Percentiles rank a stretch among this genome's conserved stretches.
phyloP scores from a whole-genome alignment of 1,284 basidiomycete genomes.

The Malassezia sp. region DNA sequence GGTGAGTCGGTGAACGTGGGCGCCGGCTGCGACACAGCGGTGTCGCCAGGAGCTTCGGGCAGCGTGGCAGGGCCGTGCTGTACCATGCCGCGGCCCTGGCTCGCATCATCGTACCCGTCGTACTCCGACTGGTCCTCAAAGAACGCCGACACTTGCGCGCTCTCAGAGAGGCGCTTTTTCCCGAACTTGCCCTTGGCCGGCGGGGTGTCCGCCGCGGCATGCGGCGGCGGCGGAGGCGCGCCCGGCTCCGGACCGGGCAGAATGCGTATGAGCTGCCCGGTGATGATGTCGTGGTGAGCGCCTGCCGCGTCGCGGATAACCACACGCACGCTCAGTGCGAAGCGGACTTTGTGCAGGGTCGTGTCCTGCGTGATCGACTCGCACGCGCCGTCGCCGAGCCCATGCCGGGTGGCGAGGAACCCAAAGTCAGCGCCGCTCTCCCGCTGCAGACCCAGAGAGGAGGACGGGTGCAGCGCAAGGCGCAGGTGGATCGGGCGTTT shows the following conservation, averaged over 20 bases:
- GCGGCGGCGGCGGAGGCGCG: neutral
- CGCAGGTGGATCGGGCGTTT: constrained; percentile 28
- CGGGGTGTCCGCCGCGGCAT: neutral
- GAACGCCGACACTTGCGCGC: neutral
- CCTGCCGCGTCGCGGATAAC: constrained; percentile 21
- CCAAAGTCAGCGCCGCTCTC: constrained; percentile 24
- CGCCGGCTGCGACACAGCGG: neutral
- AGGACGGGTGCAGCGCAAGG: constrained; percentile 28
- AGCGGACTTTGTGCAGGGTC: constrained; percentile 35
- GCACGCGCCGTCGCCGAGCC: constrained; percentile 33
- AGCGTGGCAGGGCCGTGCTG: neutral
- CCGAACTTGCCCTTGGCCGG: neutral
- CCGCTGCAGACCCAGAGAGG: neutral
- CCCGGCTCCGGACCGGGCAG: constrained; percentile 36
- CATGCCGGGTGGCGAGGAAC: constrained; percentile 31
- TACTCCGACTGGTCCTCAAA: constrained; percentile 29
- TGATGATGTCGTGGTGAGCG: constrained; percentile 27
- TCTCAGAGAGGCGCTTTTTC: neutral
- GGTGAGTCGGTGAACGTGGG: neutral
- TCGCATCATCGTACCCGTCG: constrained; percentile 32
- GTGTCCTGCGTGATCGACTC: constrained; percentile 43
- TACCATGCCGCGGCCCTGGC: neutral
- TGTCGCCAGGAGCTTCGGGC: too few relatives aligned
- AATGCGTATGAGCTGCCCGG: constrained; percentile 23
- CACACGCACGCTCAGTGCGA: constrained; percentile 34